Percentiles rank a stretch among this genome's conserved stretches.
Conservation (phyloP, 2,329 filamentous ascomycete species). For the Fusarium musae region DNA sequence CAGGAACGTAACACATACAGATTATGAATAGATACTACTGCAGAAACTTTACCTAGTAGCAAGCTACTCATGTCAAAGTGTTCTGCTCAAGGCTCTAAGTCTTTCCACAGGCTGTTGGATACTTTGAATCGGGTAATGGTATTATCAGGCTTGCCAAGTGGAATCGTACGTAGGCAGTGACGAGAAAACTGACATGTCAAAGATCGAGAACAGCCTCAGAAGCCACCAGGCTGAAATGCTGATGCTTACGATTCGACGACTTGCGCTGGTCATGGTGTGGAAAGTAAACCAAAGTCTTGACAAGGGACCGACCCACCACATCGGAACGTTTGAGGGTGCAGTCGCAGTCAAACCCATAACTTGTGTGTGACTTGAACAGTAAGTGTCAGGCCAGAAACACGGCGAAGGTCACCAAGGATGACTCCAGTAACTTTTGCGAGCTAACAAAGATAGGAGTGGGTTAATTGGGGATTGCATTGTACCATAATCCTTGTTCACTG, state of each 20-base stretch:
- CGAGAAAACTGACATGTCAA: constrained; percentile 15
- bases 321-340: constrained; percentile 16
- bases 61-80: background rate
- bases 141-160: background rate
- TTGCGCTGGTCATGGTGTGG: background rate
- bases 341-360: constrained; percentile 25
- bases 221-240: background rate
- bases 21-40: constrained; percentile 25
- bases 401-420: constrained; percentile 6
- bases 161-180: background rate
- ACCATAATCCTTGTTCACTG: background rate
- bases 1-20: constrained; percentile 39
- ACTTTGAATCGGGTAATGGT: background rate
- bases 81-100: background rate
- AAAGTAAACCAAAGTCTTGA: constrained; percentile 12
- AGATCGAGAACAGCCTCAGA: constrained; percentile 10
- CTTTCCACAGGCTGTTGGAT: background rate
- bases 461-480: background rate
- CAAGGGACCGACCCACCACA: constrained; percentile 17
- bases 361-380: constrained; percentile 15
- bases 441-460: background rate
- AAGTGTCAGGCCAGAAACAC: constrained; percentile 26
- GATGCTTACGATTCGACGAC: background rate
- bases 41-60: constrained; percentile 19
- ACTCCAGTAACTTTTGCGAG: background rate